Conservation (phyloP, 1,284 basidiomycete species). For the Ganoderma meredithae region DNA sequence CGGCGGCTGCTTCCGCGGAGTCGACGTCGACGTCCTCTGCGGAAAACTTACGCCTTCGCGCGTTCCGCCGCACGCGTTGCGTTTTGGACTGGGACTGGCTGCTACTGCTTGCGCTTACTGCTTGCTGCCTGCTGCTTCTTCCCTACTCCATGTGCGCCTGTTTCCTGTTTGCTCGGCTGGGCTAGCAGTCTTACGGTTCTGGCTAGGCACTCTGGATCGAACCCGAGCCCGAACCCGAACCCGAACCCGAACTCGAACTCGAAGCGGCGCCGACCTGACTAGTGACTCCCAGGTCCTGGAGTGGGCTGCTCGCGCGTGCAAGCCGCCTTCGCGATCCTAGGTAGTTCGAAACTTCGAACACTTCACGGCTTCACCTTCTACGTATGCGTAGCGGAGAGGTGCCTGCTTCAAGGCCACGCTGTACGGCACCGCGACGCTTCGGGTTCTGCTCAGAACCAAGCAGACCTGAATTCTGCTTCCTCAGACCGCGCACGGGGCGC, state of each 20-base stretch:
- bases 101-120: too few species aligned
- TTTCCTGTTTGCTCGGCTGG: background rate
- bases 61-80: background rate
- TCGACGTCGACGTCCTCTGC: background rate
- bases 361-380: background rate
- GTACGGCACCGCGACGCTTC: constrained; percentile 2
- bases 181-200: background rate
- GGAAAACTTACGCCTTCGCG: background rate
- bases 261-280: background rate
- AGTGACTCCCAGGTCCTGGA: background rate
- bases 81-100: background rate
- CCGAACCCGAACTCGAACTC: background rate
- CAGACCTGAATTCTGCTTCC: background rate
- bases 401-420: background rate
- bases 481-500: background rate
- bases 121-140: background rate
- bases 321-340: background rate
- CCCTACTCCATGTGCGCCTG: too few species aligned
- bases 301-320: background rate
- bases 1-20: background rate
- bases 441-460: background rate
- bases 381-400: background rate
- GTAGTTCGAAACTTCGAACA: background rate
- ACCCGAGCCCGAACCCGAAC: background rate
- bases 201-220: background rate